These are phyloP conservation scores for Zygoascus tannicola DNA, from an alignment of 805 yeast genomes.

Conservation along the genomic window DNA sequence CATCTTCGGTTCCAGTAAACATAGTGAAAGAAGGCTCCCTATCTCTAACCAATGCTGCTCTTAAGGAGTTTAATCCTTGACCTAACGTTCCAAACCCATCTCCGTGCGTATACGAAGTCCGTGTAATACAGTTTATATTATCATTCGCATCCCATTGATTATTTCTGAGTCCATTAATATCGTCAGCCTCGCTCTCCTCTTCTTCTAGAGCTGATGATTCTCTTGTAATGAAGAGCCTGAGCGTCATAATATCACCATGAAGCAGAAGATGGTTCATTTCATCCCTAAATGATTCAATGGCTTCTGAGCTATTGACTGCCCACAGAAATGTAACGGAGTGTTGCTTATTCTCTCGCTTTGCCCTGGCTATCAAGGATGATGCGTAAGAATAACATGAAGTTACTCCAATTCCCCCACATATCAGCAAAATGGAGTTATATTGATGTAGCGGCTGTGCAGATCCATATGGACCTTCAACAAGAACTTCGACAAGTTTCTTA, in stretches of 20 bases:
- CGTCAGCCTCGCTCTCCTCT: background rate
- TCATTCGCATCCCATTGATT: background rate
- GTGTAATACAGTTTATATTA: background rate
- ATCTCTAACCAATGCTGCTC: background rate
- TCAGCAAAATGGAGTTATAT: conserved; percentile 45
- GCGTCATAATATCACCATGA: conserved; percentile 20
- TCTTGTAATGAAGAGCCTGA: conserved; percentile 14
- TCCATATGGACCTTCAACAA: conserved; percentile 67
- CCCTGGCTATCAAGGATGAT: conserved; percentile 19
- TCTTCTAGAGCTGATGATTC: background rate
- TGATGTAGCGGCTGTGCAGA: conserved; percentile 37
- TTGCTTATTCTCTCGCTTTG: conserved; percentile 20
- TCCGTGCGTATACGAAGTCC: too few relatives aligned
- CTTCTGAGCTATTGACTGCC: conserved; percentile 45
- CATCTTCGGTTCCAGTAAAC: background rate
- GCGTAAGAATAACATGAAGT: conserved; percentile 47
- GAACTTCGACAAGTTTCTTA: conserved; percentile 5
- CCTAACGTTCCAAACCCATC: background rate
- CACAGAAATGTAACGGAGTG: conserved; percentile 44
- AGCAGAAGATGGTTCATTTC: conserved; percentile 29
- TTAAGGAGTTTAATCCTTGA: background rate
- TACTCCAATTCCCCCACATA: conserved; percentile 72
- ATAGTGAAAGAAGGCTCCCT: background rate
- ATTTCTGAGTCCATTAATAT: background rate
- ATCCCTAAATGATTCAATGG: conserved; percentile 38